Evolutionary conservation across 108 stramenopile species (phyloP).

Genomic region (Fragilariopsis cylindrus): DNA sequence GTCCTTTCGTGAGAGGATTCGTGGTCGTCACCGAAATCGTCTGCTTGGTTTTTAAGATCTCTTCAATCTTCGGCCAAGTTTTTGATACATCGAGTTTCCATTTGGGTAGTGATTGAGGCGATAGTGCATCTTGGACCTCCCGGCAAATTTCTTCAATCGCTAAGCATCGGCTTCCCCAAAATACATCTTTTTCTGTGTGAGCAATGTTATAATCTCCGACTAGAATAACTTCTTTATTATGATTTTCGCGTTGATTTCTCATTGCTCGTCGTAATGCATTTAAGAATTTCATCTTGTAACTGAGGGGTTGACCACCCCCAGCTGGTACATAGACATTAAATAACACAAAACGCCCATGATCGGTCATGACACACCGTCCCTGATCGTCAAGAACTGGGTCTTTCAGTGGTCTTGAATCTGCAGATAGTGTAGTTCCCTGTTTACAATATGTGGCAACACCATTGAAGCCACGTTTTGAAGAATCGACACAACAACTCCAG

Average conservation of each 20-base stretch:
- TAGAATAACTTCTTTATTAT: constrained; percentile 72
- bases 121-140: constrained; percentile 17
- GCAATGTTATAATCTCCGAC: constrained; percentile 90
- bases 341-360: constrained; percentile 84
- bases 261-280: constrained; percentile 76
- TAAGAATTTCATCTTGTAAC: constrained; percentile 82
- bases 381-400: constrained; percentile 75
- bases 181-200: constrained; percentile 54
- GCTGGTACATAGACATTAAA: constrained; percentile 95
- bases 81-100: constrained; percentile 71
- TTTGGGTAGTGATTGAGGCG: constrained; percentile 28
- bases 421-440: constrained; percentile 41
- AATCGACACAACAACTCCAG: constrained; percentile 77
- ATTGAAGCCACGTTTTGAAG: constrained; percentile 72
- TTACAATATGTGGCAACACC: constrained; percentile 89
- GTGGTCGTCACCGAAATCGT: constrained; percentile 63
- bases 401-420: constrained; percentile 58
- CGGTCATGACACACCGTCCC: constrained; percentile 89
- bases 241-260: constrained; percentile 47
- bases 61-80: constrained; percentile 61
- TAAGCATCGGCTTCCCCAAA: constrained; percentile 64
- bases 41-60: constrained; percentile 52
- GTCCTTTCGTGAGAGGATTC: constrained; percentile 70
- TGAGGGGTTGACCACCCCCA: constrained; percentile 48
- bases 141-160: constrained; percentile 58